Evolutionary conservation across 768 basidiomycete species (phyloP), one percentile per base, ranked within the genome.

Genomic region (Tulasnella sp.): DNA sequence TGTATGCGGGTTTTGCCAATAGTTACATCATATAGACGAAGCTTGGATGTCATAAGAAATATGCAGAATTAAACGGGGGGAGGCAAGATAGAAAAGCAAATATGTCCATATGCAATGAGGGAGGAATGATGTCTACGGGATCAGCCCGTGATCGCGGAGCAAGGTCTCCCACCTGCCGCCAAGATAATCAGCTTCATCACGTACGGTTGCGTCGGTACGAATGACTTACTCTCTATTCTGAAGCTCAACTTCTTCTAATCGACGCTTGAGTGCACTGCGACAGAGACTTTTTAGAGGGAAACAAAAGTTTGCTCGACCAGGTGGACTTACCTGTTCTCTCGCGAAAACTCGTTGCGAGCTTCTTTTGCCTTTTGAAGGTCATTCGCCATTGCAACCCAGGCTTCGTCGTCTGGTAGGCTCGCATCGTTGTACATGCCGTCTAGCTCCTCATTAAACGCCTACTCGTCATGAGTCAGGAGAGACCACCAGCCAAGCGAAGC

Each of bases 401-500:
- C 94, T 81, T 95, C 93, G 71, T 91, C 90, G 29, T 91, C 90
- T 15, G 95, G 94, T 72, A 96, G 88, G 79, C 92, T 89, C 37
- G 89, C 89, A 78, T 96, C 94, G 73, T 92, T 91, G 84, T 91
- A 97, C 93, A 97, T 94, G 23, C 89, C 90, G 80, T 96, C 95
- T 42, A 98, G 87, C 83, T 97, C 95, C 82, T 95, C 94, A 83
- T 98, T 97, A 85, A 98, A 96, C 3, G 94, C 93, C 95, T 96
- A 79, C 1, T 23, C 11, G 32, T 5, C 16, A 35, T 1, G 6
- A 67, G 29, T 67, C 16, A 29, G 32, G 26, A 67, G 10, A 67
- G 32, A 67, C 9, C 32, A 32, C 61, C 11, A 32, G 5, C 26
- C 16, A 0, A 16, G 5, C 35, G 13, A 67, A 15, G 15, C 13